Conservation (phyloP, 1,139 yeast species). For the Geotrichum fermentans region DNA sequence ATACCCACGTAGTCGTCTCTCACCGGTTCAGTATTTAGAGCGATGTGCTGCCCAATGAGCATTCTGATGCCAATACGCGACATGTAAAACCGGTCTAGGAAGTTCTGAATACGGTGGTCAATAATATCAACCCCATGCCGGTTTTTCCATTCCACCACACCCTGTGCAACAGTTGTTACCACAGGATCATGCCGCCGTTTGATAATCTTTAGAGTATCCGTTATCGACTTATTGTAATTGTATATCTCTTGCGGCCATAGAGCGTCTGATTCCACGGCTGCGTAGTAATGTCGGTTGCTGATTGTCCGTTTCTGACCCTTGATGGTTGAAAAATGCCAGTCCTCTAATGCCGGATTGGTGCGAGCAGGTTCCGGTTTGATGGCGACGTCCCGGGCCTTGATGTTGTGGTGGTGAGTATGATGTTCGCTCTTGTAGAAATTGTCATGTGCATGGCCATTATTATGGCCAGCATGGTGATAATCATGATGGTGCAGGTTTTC, state of each 20-base stretch:
- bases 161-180: slow-evolving; percentile 88
- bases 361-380: slow-evolving; percentile 31
- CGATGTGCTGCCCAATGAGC: slow-evolving; percentile 86
- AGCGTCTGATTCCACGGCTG: slow-evolving; percentile 50
- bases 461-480: neutral
- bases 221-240: slow-evolving; percentile 64
- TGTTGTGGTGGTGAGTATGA: slow-evolving; percentile 15
- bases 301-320: slow-evolving; percentile 16
- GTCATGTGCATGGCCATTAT: slow-evolving; percentile 1
- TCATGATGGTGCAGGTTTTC: neutral
- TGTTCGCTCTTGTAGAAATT: slow-evolving; percentile 15
- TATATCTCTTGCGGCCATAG: slow-evolving; percentile 72
- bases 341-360: slow-evolving; percentile 22
- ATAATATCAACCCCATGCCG: slow-evolving; percentile 15
- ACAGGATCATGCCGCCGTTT: slow-evolving; percentile 89
- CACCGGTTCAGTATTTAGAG: slow-evolving; percentile 58
- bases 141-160: slow-evolving; percentile 82
- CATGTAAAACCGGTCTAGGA: slow-evolving; percentile 79
- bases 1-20: slow-evolving; percentile 73
- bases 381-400: slow-evolving; percentile 27
- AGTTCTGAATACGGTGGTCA: slow-evolving; percentile 63
- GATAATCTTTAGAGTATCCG: slow-evolving; percentile 62
- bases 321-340: slow-evolving; percentile 20
- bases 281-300: slow-evolving; percentile 50
- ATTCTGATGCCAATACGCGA: slow-evolving; percentile 82